Conservation (phyloP, 805 yeast species). For the Kockiozyma suomiensis region DNA sequence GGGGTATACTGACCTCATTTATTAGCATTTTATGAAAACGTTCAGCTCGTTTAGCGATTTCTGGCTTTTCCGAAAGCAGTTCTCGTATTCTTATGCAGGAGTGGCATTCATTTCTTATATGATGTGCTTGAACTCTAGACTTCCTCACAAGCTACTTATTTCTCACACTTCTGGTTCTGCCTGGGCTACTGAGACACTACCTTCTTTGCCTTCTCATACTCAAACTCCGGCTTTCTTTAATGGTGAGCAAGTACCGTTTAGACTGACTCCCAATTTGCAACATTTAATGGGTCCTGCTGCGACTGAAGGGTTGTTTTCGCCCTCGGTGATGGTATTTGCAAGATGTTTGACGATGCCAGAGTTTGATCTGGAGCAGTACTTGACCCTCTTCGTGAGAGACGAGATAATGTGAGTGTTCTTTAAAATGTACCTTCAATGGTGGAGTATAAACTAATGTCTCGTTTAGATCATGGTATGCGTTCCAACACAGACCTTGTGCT, state of each 20-base stretch:
- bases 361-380: slow-evolving; percentile 84
- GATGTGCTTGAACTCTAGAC: slow-evolving; percentile 90
- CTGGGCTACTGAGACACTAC: slow-evolving; percentile 94
- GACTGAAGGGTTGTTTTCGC: slow-evolving; percentile 86
- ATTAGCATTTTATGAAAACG: slow-evolving; percentile 60
- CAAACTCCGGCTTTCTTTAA: slow-evolving; percentile 85
- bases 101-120: slow-evolving; percentile 89
- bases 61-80: slow-evolving; percentile 96
- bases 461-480: slow-evolving; percentile 77
- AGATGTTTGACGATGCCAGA: slow-evolving; percentile 89
- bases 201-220: slow-evolving; percentile 54
- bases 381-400: slow-evolving; percentile 93
- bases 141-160: slow-evolving; percentile 89
- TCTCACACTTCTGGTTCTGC: slow-evolving; percentile 82
- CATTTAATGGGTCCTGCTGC: slow-evolving; percentile 92
- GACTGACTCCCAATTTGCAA: slow-evolving; percentile 95
- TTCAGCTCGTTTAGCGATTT: slow-evolving; percentile 86
- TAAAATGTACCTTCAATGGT: neutral
- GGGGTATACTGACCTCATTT: neutral
- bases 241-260: slow-evolving; percentile 91
- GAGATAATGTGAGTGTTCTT: slow-evolving; percentile 60
- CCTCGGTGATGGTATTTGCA: slow-evolving; percentile 80
- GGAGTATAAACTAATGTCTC: neutral
- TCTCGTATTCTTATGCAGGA: slow-evolving; percentile 91
- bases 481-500: slow-evolving; percentile 74